Evolutionary conservation across 148 eudicot species (phyloP), one percentile per base, ranked within the genome.

Genomic region (Nyssa sinensis): DNA sequence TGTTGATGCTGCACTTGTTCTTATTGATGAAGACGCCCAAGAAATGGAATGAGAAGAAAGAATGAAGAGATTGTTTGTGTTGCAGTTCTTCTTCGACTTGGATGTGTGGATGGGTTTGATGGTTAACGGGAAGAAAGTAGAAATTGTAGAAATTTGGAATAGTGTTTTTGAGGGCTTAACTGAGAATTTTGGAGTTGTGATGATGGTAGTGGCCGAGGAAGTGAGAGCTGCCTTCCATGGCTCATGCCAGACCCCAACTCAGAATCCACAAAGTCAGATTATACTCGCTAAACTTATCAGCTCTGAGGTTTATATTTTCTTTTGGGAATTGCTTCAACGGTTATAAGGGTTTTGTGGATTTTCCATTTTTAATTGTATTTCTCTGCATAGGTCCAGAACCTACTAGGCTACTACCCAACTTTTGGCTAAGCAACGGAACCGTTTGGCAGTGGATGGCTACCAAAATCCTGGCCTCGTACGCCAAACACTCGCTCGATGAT

Each of bases 1-100:
- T 21, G 71, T 25, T 74, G 79, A 62, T 63, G 75, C 47, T 41
- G 80, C 71, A 47, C 63, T 68, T 35, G 61, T 77, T 65, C 23
- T 67, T 66, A 17, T 62, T 4, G 76, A 24, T 24, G 69, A 51
- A 61, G 53, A 55, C 37, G 10, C 49, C 9, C 63, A 10, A 32
- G 47, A 34, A 67, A 25, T 34, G 21, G 16, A 67, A 75, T 24
- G 67, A 39, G 74, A 51, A 66, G 64, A 34, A 29, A 27, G 41
- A 30, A 31, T 1, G 2, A 44, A 35, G 69, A 16, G 77, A 27
- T 51, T 62, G 14, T 67, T 62, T 27, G 33, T 25, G 34, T 47
- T 41, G 49, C 21, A 32, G 7, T 71, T 55, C 63, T 57, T 71
- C 53, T 25, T 35, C 34, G 35, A 28, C 8, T 72, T 61, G 62